Conservation (phyloP, 2,329 filamentous ascomycete species). For the Nothomitra cinnamomea region DNA sequence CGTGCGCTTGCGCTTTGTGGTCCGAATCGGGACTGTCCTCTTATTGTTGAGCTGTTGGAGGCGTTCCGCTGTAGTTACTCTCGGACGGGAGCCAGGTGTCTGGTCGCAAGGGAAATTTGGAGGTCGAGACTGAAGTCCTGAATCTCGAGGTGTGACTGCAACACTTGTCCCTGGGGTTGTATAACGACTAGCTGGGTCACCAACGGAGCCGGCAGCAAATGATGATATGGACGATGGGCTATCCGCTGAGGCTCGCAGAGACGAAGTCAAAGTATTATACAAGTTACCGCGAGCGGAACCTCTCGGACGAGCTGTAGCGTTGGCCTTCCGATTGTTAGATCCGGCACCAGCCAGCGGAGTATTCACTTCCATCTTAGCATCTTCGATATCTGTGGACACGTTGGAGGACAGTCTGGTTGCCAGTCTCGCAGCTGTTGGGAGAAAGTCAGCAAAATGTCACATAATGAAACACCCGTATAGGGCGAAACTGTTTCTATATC, state of each 20-base stretch:
- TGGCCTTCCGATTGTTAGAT: not conserved
- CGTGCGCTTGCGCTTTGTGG: conserved; percentile 25
- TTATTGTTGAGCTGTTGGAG: conserved; percentile 23
- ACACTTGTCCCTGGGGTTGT: conserved; percentile 47
- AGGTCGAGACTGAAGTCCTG: not conserved
- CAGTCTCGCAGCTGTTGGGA: no score
- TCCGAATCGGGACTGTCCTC: not conserved
- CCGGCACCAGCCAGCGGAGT: no score
- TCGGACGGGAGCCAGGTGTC: not conserved
- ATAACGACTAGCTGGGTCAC: conserved; percentile 31
- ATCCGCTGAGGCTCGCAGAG: not conserved
- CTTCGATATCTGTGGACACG: no score
- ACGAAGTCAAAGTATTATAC: not conserved
- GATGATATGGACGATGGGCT: conserved; percentile 14
- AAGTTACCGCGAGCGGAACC: not conserved
- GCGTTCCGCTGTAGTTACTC: conserved; percentile 27
- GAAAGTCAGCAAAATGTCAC: no score
- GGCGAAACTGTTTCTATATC: no score
- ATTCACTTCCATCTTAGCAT: no score
- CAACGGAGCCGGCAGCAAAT: conserved; percentile 22
- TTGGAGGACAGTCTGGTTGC: no score
- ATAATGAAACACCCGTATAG: no score
- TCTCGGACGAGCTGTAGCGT: not conserved
- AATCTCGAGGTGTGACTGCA: conserved; percentile 30
- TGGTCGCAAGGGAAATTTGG: conserved; percentile 2